Evolutionary conservation across 1,284 basidiomycete species (phyloP), one percentile per base, ranked within the genome.

Genomic region (Exsudoporus floridanus): DNA sequence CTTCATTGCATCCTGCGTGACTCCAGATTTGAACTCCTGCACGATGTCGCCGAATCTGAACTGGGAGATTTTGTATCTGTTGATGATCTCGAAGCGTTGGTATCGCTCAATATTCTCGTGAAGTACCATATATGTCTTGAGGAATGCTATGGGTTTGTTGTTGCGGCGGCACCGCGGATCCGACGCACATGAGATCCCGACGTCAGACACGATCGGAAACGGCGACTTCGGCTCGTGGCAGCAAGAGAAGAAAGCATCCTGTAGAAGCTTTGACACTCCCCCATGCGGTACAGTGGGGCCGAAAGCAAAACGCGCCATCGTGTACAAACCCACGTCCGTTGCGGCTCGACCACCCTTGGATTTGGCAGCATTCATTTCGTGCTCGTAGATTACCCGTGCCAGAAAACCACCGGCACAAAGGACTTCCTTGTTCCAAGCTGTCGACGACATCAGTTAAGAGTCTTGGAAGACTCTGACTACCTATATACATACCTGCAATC

Each of bases 351-450:
- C 57, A 28, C 81, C 75, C 53, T 40, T 75, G 67, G 38, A 65
- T 58, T 21, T 50, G 30, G 41, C 76, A 63, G 39, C 76, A 64
- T 38, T 61, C 57, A 98, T 76, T 70, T 98, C 94, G 37, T 86
- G 73, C 63, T 98, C 94, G 61, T 98, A 98, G 0, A 92, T 86
- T 4, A 86, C 77, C 6, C 95, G 85, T n/a, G 90, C 79, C n/a
- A 98, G 78, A 57, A 88, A 83, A 8, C 91, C 92, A 10, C 92
- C 92, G 7, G 92, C 77, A 62, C 82, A 87, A 7, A 96, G 77
- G 2, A 97, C 77, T 65, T 96, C 92, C 58, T 81, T 82, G 67
- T 96, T 96, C 92, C 92, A 94, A 18, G 86, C 86, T 88, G 51
- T 47, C 10, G 9, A 25, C 2, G 12, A 30, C 21, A n/a, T 40